Evolutionary conservation across 78 protist genomes (phyloP), one percentile per base, ranked within the genome.

Genomic region (Dictyostelium firmibasis): DNA sequence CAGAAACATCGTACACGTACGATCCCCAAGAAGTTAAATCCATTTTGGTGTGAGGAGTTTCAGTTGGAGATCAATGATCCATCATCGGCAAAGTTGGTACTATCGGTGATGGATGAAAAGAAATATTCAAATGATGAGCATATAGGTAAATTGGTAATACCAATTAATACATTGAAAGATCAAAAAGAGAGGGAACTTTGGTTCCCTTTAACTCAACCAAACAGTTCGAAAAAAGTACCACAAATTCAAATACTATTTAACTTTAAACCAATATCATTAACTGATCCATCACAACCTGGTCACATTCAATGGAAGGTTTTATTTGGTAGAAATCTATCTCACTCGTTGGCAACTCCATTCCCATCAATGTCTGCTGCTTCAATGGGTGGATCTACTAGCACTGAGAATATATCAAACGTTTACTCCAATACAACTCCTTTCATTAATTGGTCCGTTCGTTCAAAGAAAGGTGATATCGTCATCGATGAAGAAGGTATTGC

Each of bases 41-140:
- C 93, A 57, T 88, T 88, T 79, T 88, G 93, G 93, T 88, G 93
- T 79, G 93, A 88, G 62, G 93, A 88, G 47, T 88, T 88, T 67
- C 62, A 64, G 33, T 43, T 88, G 64, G 93, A 88, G 9, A 76
- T 88, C 2, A 13, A 7, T 29, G 93, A 88, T 79, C 72, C 86
- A 23, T 20, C 18, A 7, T 20, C 69, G 23, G 83, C 83, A n/a
- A 88, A 88, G 67, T 53, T 88, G 23, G 33, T 88, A 3, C 16
- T 88, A 7, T 41, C 81, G 11, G 77, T 88, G 1, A 88, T 88
- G 29, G 93, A 88, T 64, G 93, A 88, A 27, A 88, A 88, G 47
- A 88, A 79, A n/a, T 88, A 88, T 35, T 60, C 76, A 27, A 64
- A 36, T 27, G 93, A 88, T 64, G 93, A 88, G 1, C 74, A 60